These are phyloP conservation scores for Pleurotus tuber-regium DNA, from an alignment of 768 basidiomycete genomes.

Conservation along the genomic window DNA sequence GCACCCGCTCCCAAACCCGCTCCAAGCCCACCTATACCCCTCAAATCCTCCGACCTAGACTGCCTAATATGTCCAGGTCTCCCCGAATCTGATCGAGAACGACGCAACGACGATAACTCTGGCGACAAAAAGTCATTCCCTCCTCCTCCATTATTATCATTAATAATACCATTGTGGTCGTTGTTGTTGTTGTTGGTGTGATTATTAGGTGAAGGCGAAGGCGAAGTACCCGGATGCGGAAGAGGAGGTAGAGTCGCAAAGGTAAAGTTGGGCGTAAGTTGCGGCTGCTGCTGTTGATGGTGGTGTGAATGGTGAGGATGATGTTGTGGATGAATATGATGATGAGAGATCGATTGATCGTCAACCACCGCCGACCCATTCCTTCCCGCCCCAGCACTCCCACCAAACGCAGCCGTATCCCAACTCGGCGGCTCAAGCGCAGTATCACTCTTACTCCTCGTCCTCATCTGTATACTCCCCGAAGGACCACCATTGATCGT, in stretches of 20 bases:
- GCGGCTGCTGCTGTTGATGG: constrained; percentile 19
- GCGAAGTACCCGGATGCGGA: no score
- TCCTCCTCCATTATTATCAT: no score
- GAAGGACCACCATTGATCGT: constrained; percentile 20
- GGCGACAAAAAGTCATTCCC: constrained; percentile 26
- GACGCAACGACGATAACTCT: constrained; percentile 22
- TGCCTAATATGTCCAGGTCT: constrained; percentile 23
- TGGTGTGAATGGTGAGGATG: constrained; percentile 26
- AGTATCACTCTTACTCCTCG: constrained; percentile 60
- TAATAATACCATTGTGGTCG: no score
- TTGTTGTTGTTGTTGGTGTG: constrained; percentile 7
- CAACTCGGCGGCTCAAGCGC: constrained; percentile 54
- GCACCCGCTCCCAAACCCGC: not conserved
- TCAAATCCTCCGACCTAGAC: constrained; percentile 44
- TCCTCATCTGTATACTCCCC: constrained; percentile 22
- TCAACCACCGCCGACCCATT: constrained; percentile 13
- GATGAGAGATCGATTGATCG: no score
- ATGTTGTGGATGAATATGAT: constrained; percentile 22
- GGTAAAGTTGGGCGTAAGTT: constrained; percentile 27
- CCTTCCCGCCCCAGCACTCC: constrained; percentile 20
- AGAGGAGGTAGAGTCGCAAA: constrained; percentile 28
- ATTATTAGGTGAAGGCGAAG: not conserved
- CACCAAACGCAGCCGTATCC: constrained; percentile 28
- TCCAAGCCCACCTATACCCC: constrained; percentile 23
- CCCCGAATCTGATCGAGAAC: constrained; percentile 23